Percentiles rank a stretch among this genome's conserved stretches.
phyloP scores from a whole-genome alignment of 305 asterid genomes.

The Stenogyne calaminthoides region DNA sequence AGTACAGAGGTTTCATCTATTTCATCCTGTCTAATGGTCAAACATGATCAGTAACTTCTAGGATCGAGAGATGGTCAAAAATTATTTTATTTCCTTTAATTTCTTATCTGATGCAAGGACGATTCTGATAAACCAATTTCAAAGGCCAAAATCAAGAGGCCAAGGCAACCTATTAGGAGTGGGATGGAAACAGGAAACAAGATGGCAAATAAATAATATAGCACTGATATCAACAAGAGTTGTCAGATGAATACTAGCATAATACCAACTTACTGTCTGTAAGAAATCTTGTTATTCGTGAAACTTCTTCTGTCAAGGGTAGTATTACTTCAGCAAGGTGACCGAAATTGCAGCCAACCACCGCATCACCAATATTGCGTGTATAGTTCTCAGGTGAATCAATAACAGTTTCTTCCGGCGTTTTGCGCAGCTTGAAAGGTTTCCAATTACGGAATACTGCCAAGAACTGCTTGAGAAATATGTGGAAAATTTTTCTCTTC shows the following conservation, averaged over 20 bases:
- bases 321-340: slow-evolving; percentile 84
- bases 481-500: slow-evolving; percentile 61
- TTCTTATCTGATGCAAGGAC: slow-evolving; percentile 20
- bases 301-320: slow-evolving; percentile 63
- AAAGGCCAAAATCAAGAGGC: slow-evolving; percentile 18
- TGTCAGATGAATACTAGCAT: slow-evolving; percentile 25
- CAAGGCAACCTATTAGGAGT: slow-evolving; percentile 16
- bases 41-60: background rate
- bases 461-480: slow-evolving; percentile 88
- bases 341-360: slow-evolving; percentile 87
- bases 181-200: slow-evolving; percentile 7
- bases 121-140: slow-evolving; percentile 8
- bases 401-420: slow-evolving; percentile 49
- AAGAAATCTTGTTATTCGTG: slow-evolving; percentile 54
- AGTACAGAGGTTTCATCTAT: slow-evolving; percentile 11
- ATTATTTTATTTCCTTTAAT: slow-evolving; percentile 8
- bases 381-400: slow-evolving; percentile 40
- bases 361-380: slow-evolving; percentile 51
- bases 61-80: slow-evolving; percentile 3
- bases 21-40: background rate
- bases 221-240: slow-evolving; percentile 28
- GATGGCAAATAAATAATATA: slow-evolving; percentile 20
- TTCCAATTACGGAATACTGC: slow-evolving; percentile 70
- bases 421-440: slow-evolving; percentile 59
- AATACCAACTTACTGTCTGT: slow-evolving; percentile 70